Conservation (phyloP, 805 yeast genomes). For the Candida nitratophila region DNA sequence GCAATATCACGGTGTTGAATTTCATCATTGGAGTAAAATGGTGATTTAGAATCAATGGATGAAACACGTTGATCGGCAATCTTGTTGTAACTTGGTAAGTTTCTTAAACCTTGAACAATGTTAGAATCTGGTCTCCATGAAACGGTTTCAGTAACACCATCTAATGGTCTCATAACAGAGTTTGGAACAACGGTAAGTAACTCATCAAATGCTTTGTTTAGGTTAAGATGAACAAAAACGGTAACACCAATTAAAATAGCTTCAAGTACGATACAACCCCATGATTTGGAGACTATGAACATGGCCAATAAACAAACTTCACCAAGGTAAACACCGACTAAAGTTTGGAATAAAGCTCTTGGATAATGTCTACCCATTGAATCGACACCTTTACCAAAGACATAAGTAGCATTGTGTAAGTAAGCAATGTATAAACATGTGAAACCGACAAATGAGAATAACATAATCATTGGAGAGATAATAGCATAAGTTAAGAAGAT, state of each 20-base stretch:
- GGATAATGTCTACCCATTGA: constrained; percentile 81
- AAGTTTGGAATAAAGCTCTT: constrained; percentile 80
- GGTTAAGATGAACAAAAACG: constrained; percentile 56
- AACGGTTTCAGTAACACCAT: constrained; percentile 59
- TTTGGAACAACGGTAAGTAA: constrained; percentile 55
- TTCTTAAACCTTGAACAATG: neutral
- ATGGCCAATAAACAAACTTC: constrained; percentile 81
- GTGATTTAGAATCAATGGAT: constrained; percentile 9
- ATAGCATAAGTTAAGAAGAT: constrained; percentile 62
- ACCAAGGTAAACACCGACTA: constrained; percentile 83
- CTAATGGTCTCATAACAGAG: constrained; percentile 70
- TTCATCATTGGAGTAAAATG: constrained; percentile 13
- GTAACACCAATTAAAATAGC: constrained; percentile 60
- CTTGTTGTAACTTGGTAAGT: neutral
- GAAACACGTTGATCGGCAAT: neutral
- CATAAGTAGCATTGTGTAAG: constrained; percentile 70
- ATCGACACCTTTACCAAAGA: constrained; percentile 60
- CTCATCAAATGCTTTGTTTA: constrained; percentile 60
- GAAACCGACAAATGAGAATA: constrained; percentile 70
- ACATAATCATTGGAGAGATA: constrained; percentile 75
- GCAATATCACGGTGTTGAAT: constrained; percentile 1
- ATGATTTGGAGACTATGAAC: constrained; percentile 83
- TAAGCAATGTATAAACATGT: constrained; percentile 68
- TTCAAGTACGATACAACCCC: constrained; percentile 88
- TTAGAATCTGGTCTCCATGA: constrained; percentile 32